These are phyloP conservation scores for Rhododendron mucronatum DNA, from an alignment of 148 eudicot species.

Conservation along the genomic window DNA sequence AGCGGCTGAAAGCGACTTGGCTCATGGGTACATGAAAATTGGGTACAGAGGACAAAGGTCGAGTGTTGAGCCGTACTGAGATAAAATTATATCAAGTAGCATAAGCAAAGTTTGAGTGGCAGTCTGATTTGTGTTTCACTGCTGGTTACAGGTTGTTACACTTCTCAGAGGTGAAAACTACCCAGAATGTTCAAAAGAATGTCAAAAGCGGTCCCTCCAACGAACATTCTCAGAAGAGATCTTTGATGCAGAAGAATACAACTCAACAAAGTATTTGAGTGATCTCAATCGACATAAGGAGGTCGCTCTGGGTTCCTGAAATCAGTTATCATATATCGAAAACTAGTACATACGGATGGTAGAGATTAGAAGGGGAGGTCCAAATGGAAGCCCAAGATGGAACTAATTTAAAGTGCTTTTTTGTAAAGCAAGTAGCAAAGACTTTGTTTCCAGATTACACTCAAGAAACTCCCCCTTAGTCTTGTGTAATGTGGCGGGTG, in stretches of 20 bases:
- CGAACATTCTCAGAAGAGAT: slow-evolving; percentile 73
- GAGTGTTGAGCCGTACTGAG: not conserved
- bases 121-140: not conserved
- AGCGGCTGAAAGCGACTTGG: not conserved
- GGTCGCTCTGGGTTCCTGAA: slow-evolving; percentile 40
- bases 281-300: slow-evolving; percentile 38
- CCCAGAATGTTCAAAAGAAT: slow-evolving; percentile 8
- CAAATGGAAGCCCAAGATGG: not conserved
- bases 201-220: slow-evolving; percentile 27
- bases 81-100: not conserved
- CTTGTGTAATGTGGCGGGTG: not conserved
- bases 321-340: not conserved
- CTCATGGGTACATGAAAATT: not conserved
- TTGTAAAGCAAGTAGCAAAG: not conserved
- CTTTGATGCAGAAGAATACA: slow-evolving; percentile 64
- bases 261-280: slow-evolving; percentile 53
- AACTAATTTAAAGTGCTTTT: not conserved
- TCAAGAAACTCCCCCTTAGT: not conserved
- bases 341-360: not conserved
- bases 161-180: slow-evolving; percentile 47
- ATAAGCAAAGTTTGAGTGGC: not conserved
- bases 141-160: slow-evolving; percentile 38
- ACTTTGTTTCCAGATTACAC: not conserved
- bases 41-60: not conserved
- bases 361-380: not conserved